Evolutionary conservation across 2,329 filamentous ascomycete species (phyloP), one percentile per base, ranked within the genome.

Genomic region (Trichoderma lentiforme): DNA sequence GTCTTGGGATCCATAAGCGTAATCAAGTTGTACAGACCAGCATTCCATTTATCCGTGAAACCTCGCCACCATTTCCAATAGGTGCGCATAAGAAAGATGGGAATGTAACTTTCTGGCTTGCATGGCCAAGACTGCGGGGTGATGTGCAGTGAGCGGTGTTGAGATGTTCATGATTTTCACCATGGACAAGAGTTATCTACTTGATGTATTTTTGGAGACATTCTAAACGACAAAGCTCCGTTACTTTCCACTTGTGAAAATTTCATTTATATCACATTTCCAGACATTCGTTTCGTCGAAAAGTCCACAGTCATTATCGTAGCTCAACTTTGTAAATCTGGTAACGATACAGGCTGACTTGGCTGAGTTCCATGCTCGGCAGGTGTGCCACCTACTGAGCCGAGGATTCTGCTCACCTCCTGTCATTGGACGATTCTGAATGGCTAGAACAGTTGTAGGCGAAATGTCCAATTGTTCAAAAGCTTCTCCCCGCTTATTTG

Each of bases 101-200:
- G 26, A 32, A 21, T 69, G 34, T 43, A 51, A 60, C 56, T 69
- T 69, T 51, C 56, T 39, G 28, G 66, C 39, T 60, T 69, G 66
- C 66, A 61, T 69, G 43, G 56, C 66, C 53, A 47, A 69, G 66
- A 68, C 9, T 61, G 66, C 66, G 66, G 66, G 66, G 66, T 60
- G 56, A 34, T n/a, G 32, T 32, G 12, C 28, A 4, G 8, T 24
- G 36, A 47, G 11, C 6, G 28, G 18, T 26, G 28, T 61, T 30
- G 34, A 51, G 36, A 51, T 8, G 36, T 21, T 51, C 18, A 21
- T 12, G 12, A 21, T 1, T 26, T 32, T 34, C 32, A 32, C 15
- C 34, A 28, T 18, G n/a, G 12, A 18, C 0, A 47, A 24, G 18
- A 60, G 5, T 21, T 53, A 2, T 36, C 11, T 56, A 2, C 26